Evolutionary conservation across 176 grass and related monocot genomes (phyloP), one percentile per base, ranked within the genome.

Genomic region (Panicum miliaceum): DNA sequence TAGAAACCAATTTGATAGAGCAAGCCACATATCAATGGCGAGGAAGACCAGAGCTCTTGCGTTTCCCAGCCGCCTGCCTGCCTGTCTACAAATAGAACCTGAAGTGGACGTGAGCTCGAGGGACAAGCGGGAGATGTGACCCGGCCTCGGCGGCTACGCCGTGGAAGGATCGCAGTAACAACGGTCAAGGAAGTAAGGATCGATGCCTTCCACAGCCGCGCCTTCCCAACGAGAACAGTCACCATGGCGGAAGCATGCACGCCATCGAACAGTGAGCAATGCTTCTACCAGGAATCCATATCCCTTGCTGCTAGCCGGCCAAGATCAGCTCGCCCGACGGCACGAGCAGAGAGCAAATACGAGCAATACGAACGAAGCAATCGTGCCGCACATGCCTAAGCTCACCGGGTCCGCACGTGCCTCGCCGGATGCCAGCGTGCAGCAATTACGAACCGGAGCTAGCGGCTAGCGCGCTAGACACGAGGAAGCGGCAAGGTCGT

Each of bases 351-450:
- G 26, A 54, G 19, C 69, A 59, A 60, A 67, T 12, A 70, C 35
- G 10, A 68, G 76, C 57, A 58, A 65, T 40, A 19, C 13, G 57
- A 76, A 57, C 54, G 64, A 89, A 77, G 78, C 36, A 86, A 46
- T 77, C 56, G 37, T 72, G 22, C 27, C 42, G 73, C 64, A 12
- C 32, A 62, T 1, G 34, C 7, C 45, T 6, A 23, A 89, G 43
- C 45, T 90, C 71, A 71, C 72, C 45, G 57, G 78, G 20, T 69
- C 26, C 14, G 40, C 69, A 76, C 77, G 46, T 86, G 75, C 50
- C n/a, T 66, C 16, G 64, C 46, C 57, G 38, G 79, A 66, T 18
- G 38, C 6, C 36, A 63, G 78, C 64, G 42, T 19, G 27, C 45
- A 25, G 72, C 53, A 75, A 79, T 29, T 27, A 57, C 37, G 29